Base-by-base conservation (phyloP, 2,329 filamentous ascomycete genomes). In the Microcera coccophila region DNA sequence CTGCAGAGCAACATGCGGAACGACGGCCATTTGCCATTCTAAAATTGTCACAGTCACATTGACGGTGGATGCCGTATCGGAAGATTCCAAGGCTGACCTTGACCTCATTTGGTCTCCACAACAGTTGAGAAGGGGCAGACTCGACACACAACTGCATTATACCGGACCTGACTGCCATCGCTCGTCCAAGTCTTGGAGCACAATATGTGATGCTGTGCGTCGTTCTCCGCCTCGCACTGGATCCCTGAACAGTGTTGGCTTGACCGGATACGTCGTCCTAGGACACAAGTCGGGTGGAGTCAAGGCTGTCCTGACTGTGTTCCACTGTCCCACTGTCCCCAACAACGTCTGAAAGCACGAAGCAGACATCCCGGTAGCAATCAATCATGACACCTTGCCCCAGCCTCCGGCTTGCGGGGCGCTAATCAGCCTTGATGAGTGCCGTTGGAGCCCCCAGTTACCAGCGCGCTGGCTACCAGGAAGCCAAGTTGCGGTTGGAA, bases 41-140 rank as follows among this genome's bases (percentile, higher is more conserved):
- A 46, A 40, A 45, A 41, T 42, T 48, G 41, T 46, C 44, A 39
- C 19, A 35, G 40, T 45, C 21, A 28, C 40, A 41, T 40, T 36
- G 19, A 26, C 39, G 28, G 46, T 46, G 46, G 36, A 42, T 26
- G 39, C 37, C 40, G 18, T 35, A 19, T 18, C 33, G 33, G 33
- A 20, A 35, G 16, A 5, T 35, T 35, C 18, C 9, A 35, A 8
- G 33, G 16, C 17, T 35, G 33, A 19, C 29, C n/a, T 17, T 32
- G 16, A 17, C 20, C 20, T 35, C 33, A 19, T 35, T 16, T 16
- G 8, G 33, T 7, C 33, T 26, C 12, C 22, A 12, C n/a, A n/a
- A n/a, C n/a, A n/a, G n/a, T n/a, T n/a, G n/a, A n/a, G n/a, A n/a
- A n/a, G n/a, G n/a, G n/a, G n/a, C n/a, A n/a, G n/a, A n/a, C n/a